Evolutionary conservation across 2,329 filamentous ascomycete genomes (phyloP), one percentile per base, ranked within the genome.

Genomic region (Xylariaceae sp.): DNA sequence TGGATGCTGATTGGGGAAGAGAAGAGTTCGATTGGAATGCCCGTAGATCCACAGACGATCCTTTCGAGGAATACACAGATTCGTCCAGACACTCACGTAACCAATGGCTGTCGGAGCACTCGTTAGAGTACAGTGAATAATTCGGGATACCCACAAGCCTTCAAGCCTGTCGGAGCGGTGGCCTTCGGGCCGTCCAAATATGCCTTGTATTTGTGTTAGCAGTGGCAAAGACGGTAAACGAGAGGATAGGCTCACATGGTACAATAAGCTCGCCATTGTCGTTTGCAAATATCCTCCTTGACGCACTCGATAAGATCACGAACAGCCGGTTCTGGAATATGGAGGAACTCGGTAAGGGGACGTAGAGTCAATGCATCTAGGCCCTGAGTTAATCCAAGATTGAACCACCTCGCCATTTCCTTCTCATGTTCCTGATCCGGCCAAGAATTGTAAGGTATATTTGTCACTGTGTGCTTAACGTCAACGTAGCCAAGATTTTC

Each of bases 391-490:
- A 96, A 75, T 36, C 83, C 85, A 19, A 92, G 73, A 62, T 92
- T 90, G 70, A 95, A 95, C 87, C 89, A 95, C 50, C 83, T 77
- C 30, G 87, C 89, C 46, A 90, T 77, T 40, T 86, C 79, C 54
- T 82, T 84, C 58, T 83, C 76, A 55, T 82, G 75, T 22, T 77
- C 73, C 58, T 89, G 82, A 22, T 72, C 67, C 51, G 82, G 80
- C 86, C 88, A 92, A 19, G 84, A 82, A 62, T 86, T 92, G 63
- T 89, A 76, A 30, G 89, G 88, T 33, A 92, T 73, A 50, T 77
- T 77, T 53, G 88, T 82, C 45, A 82, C 76, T 53, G 81, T 75
- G 65, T 92, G 85, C 55, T 80, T 78, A 58, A 96, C 83, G 52
- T 96, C 86, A 35, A 84, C 83, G 65, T 95, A 96, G 12, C 92